Percentiles rank a stretch among this genome's conserved stretches.
These are phyloP conservation scores for Apostasia shenzhenica DNA, from an alignment of 106 monocot genomes.

Conservation along the genomic window DNA sequence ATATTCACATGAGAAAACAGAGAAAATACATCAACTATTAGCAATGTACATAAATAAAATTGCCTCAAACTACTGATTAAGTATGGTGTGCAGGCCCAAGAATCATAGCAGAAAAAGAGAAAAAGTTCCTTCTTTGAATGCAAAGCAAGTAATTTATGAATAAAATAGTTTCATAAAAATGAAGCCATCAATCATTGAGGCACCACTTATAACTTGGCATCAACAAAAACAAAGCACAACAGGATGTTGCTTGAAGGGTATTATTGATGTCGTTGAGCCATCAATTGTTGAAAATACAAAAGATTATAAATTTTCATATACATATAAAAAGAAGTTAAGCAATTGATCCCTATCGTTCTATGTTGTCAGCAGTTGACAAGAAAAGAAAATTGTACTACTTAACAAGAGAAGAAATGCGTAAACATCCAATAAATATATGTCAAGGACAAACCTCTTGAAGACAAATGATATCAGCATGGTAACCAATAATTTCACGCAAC, in stretches of 20 bases:
- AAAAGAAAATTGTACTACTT: not conserved
- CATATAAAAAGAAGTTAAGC: not conserved
- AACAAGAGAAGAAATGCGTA: not conserved
- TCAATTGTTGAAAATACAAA: not conserved
- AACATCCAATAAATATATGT: not conserved
- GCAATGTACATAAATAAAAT: no score
- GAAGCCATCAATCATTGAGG: no score
- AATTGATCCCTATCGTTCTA: not conserved
- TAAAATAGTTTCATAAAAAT: no score
- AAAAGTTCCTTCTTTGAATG: not conserved
- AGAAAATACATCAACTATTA: no score
- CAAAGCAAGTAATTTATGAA: not conserved
- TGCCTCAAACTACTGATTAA: no score
- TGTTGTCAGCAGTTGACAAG: not conserved
- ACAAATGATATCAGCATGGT: slow-evolving; percentile 96
- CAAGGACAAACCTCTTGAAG: slow-evolving; percentile 80
- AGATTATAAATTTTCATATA: not conserved
- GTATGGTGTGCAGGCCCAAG: no score
- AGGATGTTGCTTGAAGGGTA: no score
- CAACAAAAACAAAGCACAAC: no score
- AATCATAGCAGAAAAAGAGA: not conserved
- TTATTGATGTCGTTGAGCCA: no score
- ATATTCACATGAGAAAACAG: no score
- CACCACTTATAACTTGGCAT: no score
- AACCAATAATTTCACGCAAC: slow-evolving; percentile 87